Evolutionary conservation across 306 rosid species (phyloP).

Genomic region (Cicer chorassanicum): DNA sequence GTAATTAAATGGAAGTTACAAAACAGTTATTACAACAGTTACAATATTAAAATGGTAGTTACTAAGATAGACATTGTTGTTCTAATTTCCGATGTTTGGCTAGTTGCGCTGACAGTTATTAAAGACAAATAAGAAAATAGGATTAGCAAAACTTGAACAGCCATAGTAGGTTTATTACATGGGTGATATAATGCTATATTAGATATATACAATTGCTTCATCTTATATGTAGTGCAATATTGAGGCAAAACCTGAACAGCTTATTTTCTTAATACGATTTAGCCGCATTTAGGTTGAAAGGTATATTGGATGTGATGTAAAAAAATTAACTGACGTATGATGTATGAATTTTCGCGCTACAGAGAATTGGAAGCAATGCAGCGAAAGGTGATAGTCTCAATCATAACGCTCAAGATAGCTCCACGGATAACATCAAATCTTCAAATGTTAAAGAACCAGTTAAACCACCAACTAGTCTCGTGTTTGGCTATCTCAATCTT

Average conservation of each 20-base stretch:
- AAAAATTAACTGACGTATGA: slow-evolving; percentile 41
- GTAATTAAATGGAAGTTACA: too few species aligned
- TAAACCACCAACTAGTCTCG: slow-evolving; percentile 67
- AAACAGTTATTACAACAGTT: too few species aligned
- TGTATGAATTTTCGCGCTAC: slow-evolving; percentile 44
- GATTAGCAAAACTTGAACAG: slow-evolving; percentile 30
- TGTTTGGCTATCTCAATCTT: slow-evolving; percentile 97
- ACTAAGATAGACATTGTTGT: background rate
- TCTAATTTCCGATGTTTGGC: slow-evolving; percentile 29
- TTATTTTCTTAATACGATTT: slow-evolving; percentile 36
- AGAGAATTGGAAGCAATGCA: slow-evolving; percentile 62
- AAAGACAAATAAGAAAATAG: slow-evolving; percentile 7
- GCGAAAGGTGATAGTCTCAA: slow-evolving; percentile 52
- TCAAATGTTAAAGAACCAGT: slow-evolving; percentile 50
- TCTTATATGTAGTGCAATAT: slow-evolving; percentile 3
- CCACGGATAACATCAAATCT: slow-evolving; percentile 45
- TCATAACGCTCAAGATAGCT: slow-evolving; percentile 50
- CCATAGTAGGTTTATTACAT: slow-evolving; percentile 12
- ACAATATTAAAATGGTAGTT: too few species aligned
- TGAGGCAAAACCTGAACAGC: slow-evolving; percentile 10
- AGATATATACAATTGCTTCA: slow-evolving; percentile 10
- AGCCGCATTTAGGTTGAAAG: slow-evolving; percentile 15
- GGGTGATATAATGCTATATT: slow-evolving; percentile 19
- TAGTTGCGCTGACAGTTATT: slow-evolving; percentile 25
- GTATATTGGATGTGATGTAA: slow-evolving; percentile 39